A percentile compares a stretch with the other conserved stretches of the same genome.
Conservation (phyloP, 169 alveolate genomes). For the Cryptosporidium viatorum region DNA sequence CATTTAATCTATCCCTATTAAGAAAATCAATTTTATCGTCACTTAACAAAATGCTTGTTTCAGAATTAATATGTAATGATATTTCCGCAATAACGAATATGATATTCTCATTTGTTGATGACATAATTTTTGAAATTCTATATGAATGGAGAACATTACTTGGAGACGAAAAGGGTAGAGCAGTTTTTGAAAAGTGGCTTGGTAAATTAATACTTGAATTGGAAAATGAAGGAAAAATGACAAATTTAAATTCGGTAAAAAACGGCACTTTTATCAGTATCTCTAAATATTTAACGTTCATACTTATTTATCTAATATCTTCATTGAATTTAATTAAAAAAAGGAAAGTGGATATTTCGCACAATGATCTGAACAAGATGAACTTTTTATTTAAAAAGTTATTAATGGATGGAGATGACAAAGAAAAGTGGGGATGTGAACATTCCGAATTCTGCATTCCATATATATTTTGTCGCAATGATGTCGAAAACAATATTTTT, state of each 20-base stretch:
- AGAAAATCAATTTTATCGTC: not conserved
- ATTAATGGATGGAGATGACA: not conserved
- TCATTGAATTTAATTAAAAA: slow-evolving; percentile 20
- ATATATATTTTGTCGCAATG: slow-evolving; percentile 34
- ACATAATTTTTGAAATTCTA: slow-evolving; percentile 32
- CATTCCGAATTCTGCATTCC: slow-evolving; percentile 56
- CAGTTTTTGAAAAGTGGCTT: slow-evolving; percentile 50
- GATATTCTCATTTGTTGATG: slow-evolving; percentile 56
- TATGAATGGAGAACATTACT: slow-evolving; percentile 28
- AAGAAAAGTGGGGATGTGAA: not conserved
- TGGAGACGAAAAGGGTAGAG: slow-evolving; percentile 33
- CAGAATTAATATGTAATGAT: not conserved
- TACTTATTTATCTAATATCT: slow-evolving; percentile 23
- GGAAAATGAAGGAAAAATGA: not conserved
- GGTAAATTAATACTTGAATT: not conserved
- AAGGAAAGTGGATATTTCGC: not conserved
- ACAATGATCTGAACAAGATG: not conserved
- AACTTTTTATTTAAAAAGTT: not conserved
- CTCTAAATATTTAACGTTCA: slow-evolving; percentile 6
- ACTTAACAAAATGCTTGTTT: not conserved
- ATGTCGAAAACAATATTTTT: slow-evolving; percentile 22
- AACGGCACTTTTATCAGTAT: not conserved
- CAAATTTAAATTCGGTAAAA: not conserved
- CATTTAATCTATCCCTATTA: not conserved
- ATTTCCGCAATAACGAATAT: slow-evolving; percentile 3